A percentile compares a stretch with the other conserved stretches of the same genome.
phyloP scores from a whole-genome alignment of 1,284 basidiomycete genomes.

The Austropuccinia psidii region DNA sequence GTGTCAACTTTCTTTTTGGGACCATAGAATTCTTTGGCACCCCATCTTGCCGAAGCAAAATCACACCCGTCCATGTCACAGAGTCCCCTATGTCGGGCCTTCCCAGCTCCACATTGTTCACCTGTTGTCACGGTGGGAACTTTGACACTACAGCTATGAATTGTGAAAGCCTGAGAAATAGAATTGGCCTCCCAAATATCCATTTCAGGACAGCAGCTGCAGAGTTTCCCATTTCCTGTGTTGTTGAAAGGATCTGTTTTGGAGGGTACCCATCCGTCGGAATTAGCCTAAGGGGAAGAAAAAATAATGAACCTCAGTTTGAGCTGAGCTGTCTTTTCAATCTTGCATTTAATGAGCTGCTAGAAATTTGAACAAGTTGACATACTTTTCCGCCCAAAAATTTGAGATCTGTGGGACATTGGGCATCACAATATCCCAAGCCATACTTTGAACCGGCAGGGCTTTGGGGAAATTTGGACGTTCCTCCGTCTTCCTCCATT shows the following conservation, averaged over 20 bases:
- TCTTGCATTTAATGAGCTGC: background rate
- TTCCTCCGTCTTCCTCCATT: slow-evolving; percentile 42
- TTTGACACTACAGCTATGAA: background rate
- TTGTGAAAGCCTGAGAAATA: background rate
- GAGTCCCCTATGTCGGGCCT: background rate
- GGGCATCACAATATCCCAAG: slow-evolving; percentile 47
- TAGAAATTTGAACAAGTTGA: background rate
- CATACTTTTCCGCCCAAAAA: slow-evolving; percentile 55
- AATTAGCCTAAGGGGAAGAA: slow-evolving; percentile 48
- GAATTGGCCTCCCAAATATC: slow-evolving; percentile 49
- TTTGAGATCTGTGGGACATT: slow-evolving; percentile 53
- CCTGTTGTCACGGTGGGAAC: background rate
- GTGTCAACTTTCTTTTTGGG: slow-evolving; percentile 21
- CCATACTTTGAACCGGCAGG: slow-evolving; percentile 7
- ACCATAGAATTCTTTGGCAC: background rate
- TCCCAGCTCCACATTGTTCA: background rate
- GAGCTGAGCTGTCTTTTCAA: background rate
- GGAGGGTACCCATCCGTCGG: slow-evolving; percentile 42
- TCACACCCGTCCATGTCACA: slow-evolving; percentile 15
- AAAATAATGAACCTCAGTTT: background rate
- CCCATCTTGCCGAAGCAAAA: background rate
- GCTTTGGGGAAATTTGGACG: slow-evolving; percentile 32
- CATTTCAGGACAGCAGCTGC: slow-evolving; percentile 52
- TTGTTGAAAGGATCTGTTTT: slow-evolving; percentile 46
- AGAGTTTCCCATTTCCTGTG: slow-evolving; percentile 51